Percentiles rank a stretch among this genome's conserved stretches.
Conservation (phyloP, 129 eudicot genomes). For the Gnaphalium uliginosum region DNA sequence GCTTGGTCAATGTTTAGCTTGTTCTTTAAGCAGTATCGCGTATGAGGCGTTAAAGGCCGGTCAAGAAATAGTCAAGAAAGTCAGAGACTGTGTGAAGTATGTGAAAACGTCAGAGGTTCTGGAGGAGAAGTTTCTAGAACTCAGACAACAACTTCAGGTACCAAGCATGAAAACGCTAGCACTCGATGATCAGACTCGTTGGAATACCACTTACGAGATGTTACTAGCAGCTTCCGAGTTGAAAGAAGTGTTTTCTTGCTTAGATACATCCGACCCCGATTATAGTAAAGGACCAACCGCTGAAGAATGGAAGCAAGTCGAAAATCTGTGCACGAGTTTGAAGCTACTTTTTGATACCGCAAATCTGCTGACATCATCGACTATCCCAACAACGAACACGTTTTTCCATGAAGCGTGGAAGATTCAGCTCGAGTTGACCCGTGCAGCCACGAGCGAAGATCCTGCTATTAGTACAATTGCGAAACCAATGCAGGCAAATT, state of each 20-base stretch:
- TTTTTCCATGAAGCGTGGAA: conserved; percentile 98
- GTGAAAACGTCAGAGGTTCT: conserved; percentile 82
- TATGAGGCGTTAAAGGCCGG: conserved; percentile 51
- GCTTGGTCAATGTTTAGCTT: conserved; percentile 73
- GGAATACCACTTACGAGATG: conserved; percentile 97
- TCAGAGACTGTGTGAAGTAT: conserved; percentile 85
- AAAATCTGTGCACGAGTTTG: conserved; percentile 56
- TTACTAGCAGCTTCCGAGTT: conserved; percentile 72
- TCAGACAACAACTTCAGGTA: conserved; percentile 85
- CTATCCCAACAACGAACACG: conserved; percentile 64
- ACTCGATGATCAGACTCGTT: conserved; percentile 68
- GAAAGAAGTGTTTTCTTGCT: conserved; percentile 86
- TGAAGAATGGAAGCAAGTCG: conserved; percentile 77
- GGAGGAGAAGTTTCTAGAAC: conserved; percentile 80
- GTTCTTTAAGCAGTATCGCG: conserved; percentile 71
- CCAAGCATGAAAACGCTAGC: conserved; percentile 68
- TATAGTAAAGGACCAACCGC: conserved; percentile 70
- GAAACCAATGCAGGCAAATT: conserved; percentile 67
- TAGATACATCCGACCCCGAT: conserved; percentile 75
- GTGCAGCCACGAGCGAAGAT: conserved; percentile 72
- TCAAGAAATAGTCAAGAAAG: conserved; percentile 57
- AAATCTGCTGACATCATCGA: conserved; percentile 47
- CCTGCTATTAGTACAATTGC: conserved; percentile 46
- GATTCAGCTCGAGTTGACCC: conserved; percentile 82
- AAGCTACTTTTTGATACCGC: conserved; percentile 81